Evolutionary conservation across 768 basidiomycete species (phyloP).

Genomic region (Macrocybe gigantea): DNA sequence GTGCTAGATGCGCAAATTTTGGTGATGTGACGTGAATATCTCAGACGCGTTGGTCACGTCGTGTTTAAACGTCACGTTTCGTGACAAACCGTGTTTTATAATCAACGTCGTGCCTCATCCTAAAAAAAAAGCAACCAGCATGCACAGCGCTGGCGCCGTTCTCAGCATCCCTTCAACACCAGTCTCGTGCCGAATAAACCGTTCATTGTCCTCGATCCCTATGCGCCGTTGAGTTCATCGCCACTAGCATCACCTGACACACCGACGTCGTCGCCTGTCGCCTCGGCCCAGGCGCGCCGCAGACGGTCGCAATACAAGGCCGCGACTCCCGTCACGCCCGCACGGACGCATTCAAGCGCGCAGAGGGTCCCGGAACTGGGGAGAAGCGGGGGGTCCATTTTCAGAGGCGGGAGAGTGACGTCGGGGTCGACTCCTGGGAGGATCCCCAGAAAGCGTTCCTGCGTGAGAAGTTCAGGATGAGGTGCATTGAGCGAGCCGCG

Average conservation of each 20-base stretch:
- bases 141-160: slow-evolving; percentile 4
- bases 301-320: slow-evolving; percentile 48
- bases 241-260: slow-evolving; percentile 41
- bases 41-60: no score
- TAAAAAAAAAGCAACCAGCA: background rate
- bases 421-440: slow-evolving; percentile 17
- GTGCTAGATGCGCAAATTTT: no score
- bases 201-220: slow-evolving; percentile 3
- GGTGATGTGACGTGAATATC: no score
- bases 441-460: slow-evolving; percentile 51
- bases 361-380: slow-evolving; percentile 3
- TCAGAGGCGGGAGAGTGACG: slow-evolving; percentile 6
- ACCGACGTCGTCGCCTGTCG: slow-evolving; percentile 38
- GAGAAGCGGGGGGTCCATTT: slow-evolving; percentile 18
- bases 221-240: slow-evolving; percentile 40
- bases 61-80: no score
- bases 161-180: slow-evolving; percentile 10
- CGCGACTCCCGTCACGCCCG: slow-evolving; percentile 10
- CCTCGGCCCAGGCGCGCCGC: slow-evolving; percentile 40
- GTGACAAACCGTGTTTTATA: no score
- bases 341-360: slow-evolving; percentile 17
- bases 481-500: slow-evolving; percentile 56
- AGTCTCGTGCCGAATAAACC: background rate
- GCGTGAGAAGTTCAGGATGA: slow-evolving; percentile 53
- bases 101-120: background rate